phyloP scores from a whole-genome alignment of 192 early-diverging fungal genomes.

The Podila epicladia region DNA sequence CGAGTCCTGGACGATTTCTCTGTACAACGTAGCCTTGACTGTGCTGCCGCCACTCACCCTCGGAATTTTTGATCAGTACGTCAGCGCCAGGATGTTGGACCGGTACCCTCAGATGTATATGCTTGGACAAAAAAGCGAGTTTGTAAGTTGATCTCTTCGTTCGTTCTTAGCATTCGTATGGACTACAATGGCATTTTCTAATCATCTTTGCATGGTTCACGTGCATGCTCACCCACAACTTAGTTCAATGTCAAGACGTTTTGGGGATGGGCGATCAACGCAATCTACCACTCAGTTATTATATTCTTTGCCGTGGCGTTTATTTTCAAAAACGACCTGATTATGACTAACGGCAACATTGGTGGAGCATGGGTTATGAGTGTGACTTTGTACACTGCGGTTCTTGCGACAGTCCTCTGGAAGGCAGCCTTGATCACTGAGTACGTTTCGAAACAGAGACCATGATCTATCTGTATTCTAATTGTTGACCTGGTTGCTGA shows the following conservation, averaged over 20 bases:
- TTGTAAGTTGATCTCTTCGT: slow-evolving; percentile 50
- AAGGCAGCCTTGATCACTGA: slow-evolving; percentile 93
- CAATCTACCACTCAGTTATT: slow-evolving; percentile 91
- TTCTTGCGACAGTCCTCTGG: slow-evolving; percentile 87
- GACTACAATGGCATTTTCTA: neutral
- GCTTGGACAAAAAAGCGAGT: slow-evolving; percentile 76
- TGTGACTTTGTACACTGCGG: slow-evolving; percentile 87
- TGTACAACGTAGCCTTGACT: slow-evolving; percentile 96
- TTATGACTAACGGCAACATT: slow-evolving; percentile 73
- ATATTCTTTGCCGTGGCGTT: slow-evolving; percentile 39
- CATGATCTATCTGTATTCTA: neutral
- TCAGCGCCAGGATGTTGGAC: slow-evolving; percentile 93
- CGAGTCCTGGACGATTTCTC: slow-evolving; percentile 97
- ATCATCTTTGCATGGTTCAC: slow-evolving; percentile 10
- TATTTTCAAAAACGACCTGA: slow-evolving; percentile 74
- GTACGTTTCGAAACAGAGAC: slow-evolving; percentile 40
- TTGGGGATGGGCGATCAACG: slow-evolving; percentile 94
- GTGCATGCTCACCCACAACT: neutral
- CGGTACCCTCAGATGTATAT: slow-evolving; percentile 98
- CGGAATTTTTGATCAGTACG: slow-evolving; percentile 98
- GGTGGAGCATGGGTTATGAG: slow-evolving; percentile 94
- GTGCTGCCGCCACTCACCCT: slow-evolving; percentile 95
- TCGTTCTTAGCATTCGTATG: slow-evolving; percentile 1
- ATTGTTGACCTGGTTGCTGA: neutral
- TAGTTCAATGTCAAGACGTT: slow-evolving; percentile 88